phyloP scores from a whole-genome alignment of 2,329 filamentous ascomycete species.

The Talaromyces amestolkiae region DNA sequence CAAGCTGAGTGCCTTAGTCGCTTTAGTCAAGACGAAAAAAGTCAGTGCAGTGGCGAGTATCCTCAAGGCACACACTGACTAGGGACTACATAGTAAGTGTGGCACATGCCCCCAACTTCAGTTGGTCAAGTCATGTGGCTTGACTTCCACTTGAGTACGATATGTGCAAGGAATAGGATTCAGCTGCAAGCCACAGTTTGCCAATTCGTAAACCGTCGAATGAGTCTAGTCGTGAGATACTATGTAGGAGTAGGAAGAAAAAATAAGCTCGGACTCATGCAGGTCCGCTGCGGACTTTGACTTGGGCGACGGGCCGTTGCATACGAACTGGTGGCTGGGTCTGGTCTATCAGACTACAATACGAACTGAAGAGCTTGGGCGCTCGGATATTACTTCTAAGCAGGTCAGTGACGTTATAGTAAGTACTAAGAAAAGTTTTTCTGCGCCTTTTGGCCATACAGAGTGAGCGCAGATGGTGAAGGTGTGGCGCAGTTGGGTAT shows the following conservation, averaged over 20 bases:
- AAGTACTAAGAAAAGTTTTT: neutral
- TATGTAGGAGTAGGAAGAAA: neutral
- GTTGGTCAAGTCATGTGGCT: neutral
- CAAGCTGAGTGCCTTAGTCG: neutral
- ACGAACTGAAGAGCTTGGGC: neutral
- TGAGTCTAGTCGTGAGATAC: neutral
- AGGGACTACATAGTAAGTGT: neutral
- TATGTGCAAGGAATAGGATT: neutral
- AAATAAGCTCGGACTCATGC: neutral
- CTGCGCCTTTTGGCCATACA: neutral
- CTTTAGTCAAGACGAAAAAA: neutral
- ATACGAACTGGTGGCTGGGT: neutral
- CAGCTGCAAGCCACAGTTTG: conserved; percentile 3
- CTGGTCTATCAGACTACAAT: neutral
- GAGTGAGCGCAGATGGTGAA: neutral
- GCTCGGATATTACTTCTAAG: neutral
- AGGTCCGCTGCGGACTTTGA: conserved; percentile 3
- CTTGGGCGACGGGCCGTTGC: conserved; percentile 4
- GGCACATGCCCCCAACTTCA: neutral
- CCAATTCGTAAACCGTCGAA: no score
- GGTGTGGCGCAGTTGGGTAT: neutral
- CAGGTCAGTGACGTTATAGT: neutral
- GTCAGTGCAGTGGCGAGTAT: conserved; percentile 6
- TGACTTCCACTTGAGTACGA: neutral
- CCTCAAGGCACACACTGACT: neutral